Conservation (phyloP, 176 grass and related monocot species). For the Carex myosuroides region DNA sequence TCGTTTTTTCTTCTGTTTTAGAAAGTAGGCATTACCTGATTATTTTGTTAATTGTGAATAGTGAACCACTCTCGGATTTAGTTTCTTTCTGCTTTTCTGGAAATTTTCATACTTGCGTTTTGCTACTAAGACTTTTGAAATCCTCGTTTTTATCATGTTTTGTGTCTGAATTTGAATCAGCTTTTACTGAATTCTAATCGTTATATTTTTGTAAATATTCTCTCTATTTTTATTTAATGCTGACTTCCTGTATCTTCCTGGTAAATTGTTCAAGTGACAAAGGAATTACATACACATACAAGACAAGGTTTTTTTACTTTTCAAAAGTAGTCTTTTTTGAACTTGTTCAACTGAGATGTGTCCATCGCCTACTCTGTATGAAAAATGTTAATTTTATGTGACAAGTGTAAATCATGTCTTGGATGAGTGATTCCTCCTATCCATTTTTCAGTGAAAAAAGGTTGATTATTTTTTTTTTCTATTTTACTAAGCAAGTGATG, state of each 20-base stretch:
- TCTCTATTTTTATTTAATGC: not conserved
- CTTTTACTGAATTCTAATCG: not conserved
- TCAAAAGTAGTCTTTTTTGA: too few relatives aligned
- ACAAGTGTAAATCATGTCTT: too few relatives aligned
- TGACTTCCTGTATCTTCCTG: not conserved
- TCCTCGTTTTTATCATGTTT: not conserved
- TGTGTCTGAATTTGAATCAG: not conserved
- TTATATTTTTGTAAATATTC: too few relatives aligned
- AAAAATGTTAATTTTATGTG: too few relatives aligned
- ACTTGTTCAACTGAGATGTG: too few relatives aligned
- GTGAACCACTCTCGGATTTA: not conserved
- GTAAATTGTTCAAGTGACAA: too few relatives aligned
- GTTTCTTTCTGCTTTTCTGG: not conserved
- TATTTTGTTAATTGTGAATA: not conserved
- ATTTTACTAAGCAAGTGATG: not conserved
- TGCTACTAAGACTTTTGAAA: not conserved
- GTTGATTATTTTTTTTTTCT: too few relatives aligned
- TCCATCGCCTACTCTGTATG: too few relatives aligned
- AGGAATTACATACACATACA: too few relatives aligned
- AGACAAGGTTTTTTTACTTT: too few relatives aligned
- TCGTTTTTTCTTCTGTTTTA: not conserved
- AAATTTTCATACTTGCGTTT: not conserved
- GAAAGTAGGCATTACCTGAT: not conserved
- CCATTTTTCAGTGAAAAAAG: not conserved
- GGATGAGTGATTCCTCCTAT: too few relatives aligned